phyloP scores from a whole-genome alignment of 2,329 filamentous ascomycete species.

The Fusarium nygamai region DNA sequence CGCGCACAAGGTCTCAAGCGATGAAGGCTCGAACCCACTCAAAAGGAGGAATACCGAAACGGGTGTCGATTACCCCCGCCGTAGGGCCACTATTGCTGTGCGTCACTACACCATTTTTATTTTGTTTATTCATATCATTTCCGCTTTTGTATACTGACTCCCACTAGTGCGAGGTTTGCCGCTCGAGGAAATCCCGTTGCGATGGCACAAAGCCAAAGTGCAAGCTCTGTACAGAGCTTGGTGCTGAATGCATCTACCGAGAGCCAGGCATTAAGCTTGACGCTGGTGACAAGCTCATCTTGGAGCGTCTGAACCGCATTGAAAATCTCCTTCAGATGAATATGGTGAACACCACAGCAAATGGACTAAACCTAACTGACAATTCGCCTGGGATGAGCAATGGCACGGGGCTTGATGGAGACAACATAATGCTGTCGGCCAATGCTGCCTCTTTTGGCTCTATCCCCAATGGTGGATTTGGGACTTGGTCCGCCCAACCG shows the following conservation, averaged over 20 bases:
- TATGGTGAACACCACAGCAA: slow-evolving; percentile 61
- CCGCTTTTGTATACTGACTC: slow-evolving; percentile 24
- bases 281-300: slow-evolving; percentile 85
- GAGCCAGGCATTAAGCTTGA: slow-evolving; percentile 89
- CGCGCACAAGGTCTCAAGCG: slow-evolving; percentile 56
- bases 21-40: slow-evolving; percentile 67
- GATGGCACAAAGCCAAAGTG: slow-evolving; percentile 85
- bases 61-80: slow-evolving; percentile 70
- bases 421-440: slow-evolving; percentile 59
- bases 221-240: slow-evolving; percentile 83
- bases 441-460: slow-evolving; percentile 60
- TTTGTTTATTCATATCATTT: not conserved
- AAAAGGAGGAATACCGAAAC: slow-evolving; percentile 71
- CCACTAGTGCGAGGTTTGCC: slow-evolving; percentile 79
- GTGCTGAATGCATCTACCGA: slow-evolving; percentile 84
- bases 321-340: slow-evolving; percentile 81
- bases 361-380: slow-evolving; percentile 65
- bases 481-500: slow-evolving; percentile 72
- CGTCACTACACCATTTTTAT: slow-evolving; percentile 43
- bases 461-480: slow-evolving; percentile 72
- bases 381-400: slow-evolving; percentile 73
- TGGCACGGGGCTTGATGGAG: slow-evolving; percentile 67
- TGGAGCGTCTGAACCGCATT: slow-evolving; percentile 81
- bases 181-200: slow-evolving; percentile 81
- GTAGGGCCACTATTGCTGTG: slow-evolving; percentile 74